Conservation (phyloP, 2,329 filamentous ascomycete species). For the Ceratocystis huliohia region DNA sequence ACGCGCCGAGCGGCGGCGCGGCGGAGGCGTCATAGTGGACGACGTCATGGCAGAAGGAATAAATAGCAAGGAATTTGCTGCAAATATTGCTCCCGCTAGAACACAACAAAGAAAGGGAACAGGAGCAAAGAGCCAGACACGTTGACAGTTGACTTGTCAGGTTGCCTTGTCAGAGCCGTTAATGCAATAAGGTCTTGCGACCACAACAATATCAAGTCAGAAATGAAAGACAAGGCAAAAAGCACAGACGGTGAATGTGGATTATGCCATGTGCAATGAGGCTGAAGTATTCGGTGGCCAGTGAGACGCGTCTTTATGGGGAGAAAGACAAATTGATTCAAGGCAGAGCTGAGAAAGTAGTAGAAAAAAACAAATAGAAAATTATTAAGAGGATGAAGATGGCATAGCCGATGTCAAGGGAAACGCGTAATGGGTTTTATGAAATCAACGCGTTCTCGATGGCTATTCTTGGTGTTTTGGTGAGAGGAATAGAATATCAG, state of each 20-base stretch:
- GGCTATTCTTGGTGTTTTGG: background rate
- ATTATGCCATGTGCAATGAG: no score
- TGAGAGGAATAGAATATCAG: background rate
- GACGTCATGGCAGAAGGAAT: background rate
- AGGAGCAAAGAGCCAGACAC: background rate
- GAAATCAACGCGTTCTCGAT: background rate
- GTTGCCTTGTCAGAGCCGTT: background rate
- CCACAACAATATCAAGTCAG: no score
- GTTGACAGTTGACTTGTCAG: no score
- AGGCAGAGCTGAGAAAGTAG: background rate
- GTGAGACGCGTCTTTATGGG: background rate
- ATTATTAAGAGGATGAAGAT: no score
- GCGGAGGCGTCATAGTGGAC: constrained; percentile 30
- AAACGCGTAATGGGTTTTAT: background rate
- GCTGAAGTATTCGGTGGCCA: no score
- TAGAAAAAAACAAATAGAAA: no score
- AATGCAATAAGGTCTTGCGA: background rate
- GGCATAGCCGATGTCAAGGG: background rate
- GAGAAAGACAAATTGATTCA: background rate
- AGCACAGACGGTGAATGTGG: no score
- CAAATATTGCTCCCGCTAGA: no score
- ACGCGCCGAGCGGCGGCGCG: constrained; percentile 35
- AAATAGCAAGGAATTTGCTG: no score
- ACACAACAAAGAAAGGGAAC: background rate
- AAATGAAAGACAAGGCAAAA: no score